A percentile compares a stretch with the other conserved stretches of the same genome.
phyloP scores from a whole-genome alignment of 805 yeast species.

The Starmerella lactis-condensi region DNA sequence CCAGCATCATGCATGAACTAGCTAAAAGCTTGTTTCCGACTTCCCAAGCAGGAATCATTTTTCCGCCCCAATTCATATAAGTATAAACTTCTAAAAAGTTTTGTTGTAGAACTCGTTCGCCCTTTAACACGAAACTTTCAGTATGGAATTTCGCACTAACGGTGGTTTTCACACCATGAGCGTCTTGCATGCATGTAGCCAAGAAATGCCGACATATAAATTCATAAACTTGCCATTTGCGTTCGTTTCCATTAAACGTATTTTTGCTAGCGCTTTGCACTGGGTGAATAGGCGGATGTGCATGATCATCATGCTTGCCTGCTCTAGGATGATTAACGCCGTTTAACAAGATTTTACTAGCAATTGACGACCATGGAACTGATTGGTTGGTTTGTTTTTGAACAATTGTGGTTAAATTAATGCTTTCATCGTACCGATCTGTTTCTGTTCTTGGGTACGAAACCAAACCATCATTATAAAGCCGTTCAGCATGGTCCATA shows the following conservation, averaged over 20 bases:
- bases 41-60: slow-evolving; percentile 43
- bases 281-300: slow-evolving; percentile 98
- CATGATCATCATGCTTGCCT: slow-evolving; percentile 78
- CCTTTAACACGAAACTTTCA: slow-evolving; percentile 56
- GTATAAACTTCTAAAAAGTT: slow-evolving; percentile 69
- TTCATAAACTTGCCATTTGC: slow-evolving; percentile 58
- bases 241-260: slow-evolving; percentile 22
- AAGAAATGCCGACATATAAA: slow-evolving; percentile 69
- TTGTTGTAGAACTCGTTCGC: slow-evolving; percentile 49
- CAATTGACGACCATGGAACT: slow-evolving; percentile 55
- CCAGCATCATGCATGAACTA: slow-evolving; percentile 37
- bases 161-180: slow-evolving; percentile 52
- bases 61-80: slow-evolving; percentile 56
- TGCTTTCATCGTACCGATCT: slow-evolving; percentile 56
- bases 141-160: slow-evolving; percentile 57
- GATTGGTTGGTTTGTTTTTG: slow-evolving; percentile 26
- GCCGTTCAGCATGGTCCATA: slow-evolving; percentile 56
- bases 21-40: slow-evolving; percentile 42
- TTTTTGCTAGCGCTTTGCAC: slow-evolving; percentile 23
- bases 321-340: slow-evolving; percentile 41
- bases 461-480: slow-evolving; percentile 69
- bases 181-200: slow-evolving; percentile 86
- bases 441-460: slow-evolving; percentile 98
- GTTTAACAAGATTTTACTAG: slow-evolving; percentile 27
- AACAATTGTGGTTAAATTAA: slow-evolving; percentile 50